Evolutionary conservation across 2,329 filamentous ascomycete genomes (phyloP), one percentile per base, ranked within the genome.

Genomic region (Penicillium sp.): DNA sequence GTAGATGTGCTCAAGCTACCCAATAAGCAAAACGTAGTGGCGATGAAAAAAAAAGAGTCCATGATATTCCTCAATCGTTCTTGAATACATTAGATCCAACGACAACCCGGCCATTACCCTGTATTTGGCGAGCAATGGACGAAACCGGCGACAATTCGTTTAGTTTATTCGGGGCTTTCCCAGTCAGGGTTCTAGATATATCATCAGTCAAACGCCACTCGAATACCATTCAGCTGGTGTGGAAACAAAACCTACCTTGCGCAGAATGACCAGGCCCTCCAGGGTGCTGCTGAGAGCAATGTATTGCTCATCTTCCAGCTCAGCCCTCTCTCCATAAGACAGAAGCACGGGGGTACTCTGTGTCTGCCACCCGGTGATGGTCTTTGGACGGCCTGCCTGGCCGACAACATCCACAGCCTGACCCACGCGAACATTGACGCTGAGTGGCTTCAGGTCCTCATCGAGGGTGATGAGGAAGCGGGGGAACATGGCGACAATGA

Each of bases 311-410:
- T 99, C 94, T 74, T 99, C 94, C 44, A 99, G 79, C 79, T 99
- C 94, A 8, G 94, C 94, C 65, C 95, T 84, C 80, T 99, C 94
- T 24, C 95, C 94, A 68, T 96, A 88, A n/a, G 90, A 88, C 64
- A 99, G 79, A 52, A 99, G 80, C 40, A 99, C 94, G 0, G 94
- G 94, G n/a, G 94, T 99, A 78, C 90, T 97, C 80, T 99, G 94
- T 60, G 94, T 99, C 77, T 99, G 94, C 94, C 94, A 99, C 46
- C 94, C 94, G 8, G 94, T 99, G 66, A 99, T 99, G 2, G 94
- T 99, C 87, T 99, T 97, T 62, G 94, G 94, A 57, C 93, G 85
- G 70, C 94, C 94, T 10, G 95, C 94, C 74, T 97, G 94, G 45
- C 94, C 95, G 33, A 99, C 94, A 34, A 99, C 92, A 70, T 99